phyloP scores from a whole-genome alignment of 2,329 filamentous ascomycete genomes.

The Coniella vitis region DNA sequence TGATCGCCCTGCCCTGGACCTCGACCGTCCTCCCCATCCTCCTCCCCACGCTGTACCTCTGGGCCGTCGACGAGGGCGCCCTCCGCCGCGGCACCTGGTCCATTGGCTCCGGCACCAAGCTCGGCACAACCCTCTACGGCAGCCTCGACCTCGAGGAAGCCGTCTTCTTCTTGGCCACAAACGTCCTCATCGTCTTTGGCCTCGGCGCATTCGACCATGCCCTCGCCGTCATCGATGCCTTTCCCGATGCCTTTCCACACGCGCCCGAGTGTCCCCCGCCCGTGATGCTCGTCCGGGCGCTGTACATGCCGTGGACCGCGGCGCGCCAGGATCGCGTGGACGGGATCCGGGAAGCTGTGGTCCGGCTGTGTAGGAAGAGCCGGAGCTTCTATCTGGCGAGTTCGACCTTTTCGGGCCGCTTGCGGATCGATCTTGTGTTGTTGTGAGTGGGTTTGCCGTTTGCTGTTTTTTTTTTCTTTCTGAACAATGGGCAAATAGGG shows the following conservation, averaged over 20 bases:
- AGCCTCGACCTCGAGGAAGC: slow-evolving; percentile 68
- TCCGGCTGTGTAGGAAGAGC: slow-evolving; percentile 55
- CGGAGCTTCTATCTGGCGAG: slow-evolving; percentile 69
- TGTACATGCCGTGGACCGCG: slow-evolving; percentile 35
- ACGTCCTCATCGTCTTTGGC: slow-evolving; percentile 63
- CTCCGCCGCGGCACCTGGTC: slow-evolving; percentile 64
- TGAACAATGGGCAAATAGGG: not conserved
- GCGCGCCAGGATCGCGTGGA: slow-evolving; percentile 53
- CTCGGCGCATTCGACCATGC: slow-evolving; percentile 63
- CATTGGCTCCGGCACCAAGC: slow-evolving; percentile 61
- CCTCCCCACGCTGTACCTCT: slow-evolving; percentile 62
- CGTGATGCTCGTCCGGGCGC: slow-evolving; percentile 42
- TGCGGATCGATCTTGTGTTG: slow-evolving; percentile 61
- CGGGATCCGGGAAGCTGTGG: slow-evolving; percentile 53
- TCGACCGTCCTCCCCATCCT: slow-evolving; percentile 54
- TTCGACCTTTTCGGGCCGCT: slow-evolving; percentile 58
- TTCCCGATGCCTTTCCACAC: slow-evolving; percentile 49
- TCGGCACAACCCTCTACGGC: slow-evolving; percentile 55
- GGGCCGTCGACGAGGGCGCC: slow-evolving; percentile 64
- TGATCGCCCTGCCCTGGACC: slow-evolving; percentile 50
- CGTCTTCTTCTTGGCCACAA: slow-evolving; percentile 65
- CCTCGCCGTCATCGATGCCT: slow-evolving; percentile 56
- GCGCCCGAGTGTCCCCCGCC: slow-evolving; percentile 43
- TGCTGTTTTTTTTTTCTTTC: not conserved
- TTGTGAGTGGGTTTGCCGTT: slow-evolving; percentile 35